These are phyloP conservation scores for Aspergillus pseudonomiae DNA, from an alignment of 2,329 filamentous ascomycete genomes.

Conservation along the genomic window DNA sequence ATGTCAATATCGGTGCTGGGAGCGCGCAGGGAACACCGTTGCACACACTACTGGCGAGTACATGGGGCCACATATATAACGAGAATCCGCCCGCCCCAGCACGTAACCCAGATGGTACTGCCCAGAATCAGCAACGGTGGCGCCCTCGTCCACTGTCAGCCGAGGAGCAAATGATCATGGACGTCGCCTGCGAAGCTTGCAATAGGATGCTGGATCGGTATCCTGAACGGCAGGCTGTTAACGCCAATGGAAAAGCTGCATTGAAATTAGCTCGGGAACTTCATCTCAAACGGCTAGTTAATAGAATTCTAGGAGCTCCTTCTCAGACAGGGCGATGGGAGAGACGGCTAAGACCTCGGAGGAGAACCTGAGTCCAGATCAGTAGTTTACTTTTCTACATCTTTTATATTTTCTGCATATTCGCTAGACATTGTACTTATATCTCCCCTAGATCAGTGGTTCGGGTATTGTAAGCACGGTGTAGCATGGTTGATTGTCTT, in stretches of 20 bases:
- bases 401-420: not conserved
- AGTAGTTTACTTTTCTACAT: not conserved
- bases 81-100: too few relatives aligned
- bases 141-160: not conserved
- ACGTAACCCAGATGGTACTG: not conserved
- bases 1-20: not conserved
- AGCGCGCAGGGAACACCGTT: not conserved
- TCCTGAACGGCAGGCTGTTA: not conserved
- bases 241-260: not conserved
- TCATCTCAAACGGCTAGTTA: not conserved
- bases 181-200: not conserved
- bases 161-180: not conserved
- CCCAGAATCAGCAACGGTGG: not conserved
- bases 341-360: not conserved
- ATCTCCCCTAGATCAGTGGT: not conserved
- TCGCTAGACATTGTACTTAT: too few relatives aligned
- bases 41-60: not conserved
- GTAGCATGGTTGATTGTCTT: not conserved
- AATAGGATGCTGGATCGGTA: not conserved
- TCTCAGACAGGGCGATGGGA: not conserved
- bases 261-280: not conserved
- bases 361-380: not conserved
- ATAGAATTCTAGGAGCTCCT: not conserved
- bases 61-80: not conserved
- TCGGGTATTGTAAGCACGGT: not conserved